Percentiles rank a stretch among this genome's conserved stretches.
Evolutionary conservation across 306 rosid species (phyloP).

Genomic region (Acacia melanoxylon): DNA sequence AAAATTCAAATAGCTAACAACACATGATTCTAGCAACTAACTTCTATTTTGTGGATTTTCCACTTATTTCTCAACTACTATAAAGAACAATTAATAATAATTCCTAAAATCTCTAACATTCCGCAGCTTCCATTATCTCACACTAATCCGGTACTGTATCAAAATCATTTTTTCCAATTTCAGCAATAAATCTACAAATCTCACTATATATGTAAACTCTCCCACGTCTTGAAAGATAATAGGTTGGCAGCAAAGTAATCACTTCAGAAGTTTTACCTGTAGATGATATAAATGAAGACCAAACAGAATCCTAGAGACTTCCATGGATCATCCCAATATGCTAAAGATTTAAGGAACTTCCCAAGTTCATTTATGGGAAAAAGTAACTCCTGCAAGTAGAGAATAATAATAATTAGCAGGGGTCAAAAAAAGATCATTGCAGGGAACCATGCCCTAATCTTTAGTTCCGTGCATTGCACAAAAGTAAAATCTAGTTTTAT

Average conservation of each 20-base stretch:
- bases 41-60: no score
- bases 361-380: constrained; percentile 66
- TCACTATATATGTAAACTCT: not conserved
- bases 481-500: not conserved
- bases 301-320: constrained; percentile 71
- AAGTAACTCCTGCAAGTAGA: constrained; percentile 75
- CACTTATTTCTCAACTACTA: no score
- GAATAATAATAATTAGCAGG: constrained; percentile 12
- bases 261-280: constrained; percentile 58
- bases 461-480: not conserved
- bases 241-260: constrained; percentile 23
- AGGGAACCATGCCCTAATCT: not conserved
- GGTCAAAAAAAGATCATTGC: constrained; percentile 28
- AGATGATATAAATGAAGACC: constrained; percentile 65
- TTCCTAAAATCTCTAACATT: no score
- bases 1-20: no score
- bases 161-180: not conserved
- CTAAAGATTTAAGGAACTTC: constrained; percentile 68
- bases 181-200: not conserved
- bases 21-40: no score
- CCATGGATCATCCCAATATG: constrained; percentile 81
- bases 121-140: no score
- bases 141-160: no score
- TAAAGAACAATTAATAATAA: no score
- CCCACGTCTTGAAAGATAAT: not conserved